These are phyloP conservation scores for Rhizomucor miehei DNA, from an alignment of 371 early-diverging fungal genomes.

Conservation along the genomic window DNA sequence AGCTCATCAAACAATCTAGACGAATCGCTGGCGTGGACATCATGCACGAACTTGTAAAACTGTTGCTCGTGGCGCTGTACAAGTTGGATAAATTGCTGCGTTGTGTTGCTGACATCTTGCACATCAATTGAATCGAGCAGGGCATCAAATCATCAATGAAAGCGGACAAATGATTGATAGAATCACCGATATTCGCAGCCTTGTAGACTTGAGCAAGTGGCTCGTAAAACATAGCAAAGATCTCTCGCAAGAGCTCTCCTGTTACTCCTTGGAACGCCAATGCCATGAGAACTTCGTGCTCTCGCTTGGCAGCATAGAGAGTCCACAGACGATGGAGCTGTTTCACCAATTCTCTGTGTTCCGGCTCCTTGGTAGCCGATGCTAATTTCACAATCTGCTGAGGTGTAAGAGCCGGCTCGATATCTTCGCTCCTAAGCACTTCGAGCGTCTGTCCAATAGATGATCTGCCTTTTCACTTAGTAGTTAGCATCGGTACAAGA, in stretches of 20 bases:
- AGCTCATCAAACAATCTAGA: conserved; percentile 33
- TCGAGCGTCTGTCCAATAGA: conserved; percentile 22
- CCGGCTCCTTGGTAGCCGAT: conserved; percentile 5
- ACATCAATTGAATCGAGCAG: conserved; percentile 43
- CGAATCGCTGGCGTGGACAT: conserved; percentile 46
- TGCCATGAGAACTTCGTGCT: conserved; percentile 47
- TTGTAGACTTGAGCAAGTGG: conserved; percentile 60
- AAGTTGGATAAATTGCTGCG: conserved; percentile 35
- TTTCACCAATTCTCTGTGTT: conserved; percentile 22
- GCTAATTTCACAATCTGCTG: conserved; percentile 31
- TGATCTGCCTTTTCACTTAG: conserved; percentile 3
- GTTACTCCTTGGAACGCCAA: conserved; percentile 57
- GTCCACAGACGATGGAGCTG: conserved; percentile 41
- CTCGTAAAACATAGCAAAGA: conserved; percentile 57
- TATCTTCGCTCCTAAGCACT: conserved; percentile 35
- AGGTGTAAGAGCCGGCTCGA: conserved; percentile 36
- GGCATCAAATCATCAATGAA: conserved; percentile 55
- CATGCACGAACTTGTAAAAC: conserved; percentile 57
- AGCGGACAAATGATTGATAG: conserved; percentile 44
- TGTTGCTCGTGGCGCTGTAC: conserved; percentile 49
- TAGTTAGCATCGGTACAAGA: not conserved
- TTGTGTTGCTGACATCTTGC: conserved; percentile 19
- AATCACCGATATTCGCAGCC: conserved; percentile 57
- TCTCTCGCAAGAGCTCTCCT: conserved; percentile 54
- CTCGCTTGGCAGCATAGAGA: conserved; percentile 46